Conservation (phyloP, 805 yeast genomes). For the Schwanniomyces vanrijiae region DNA sequence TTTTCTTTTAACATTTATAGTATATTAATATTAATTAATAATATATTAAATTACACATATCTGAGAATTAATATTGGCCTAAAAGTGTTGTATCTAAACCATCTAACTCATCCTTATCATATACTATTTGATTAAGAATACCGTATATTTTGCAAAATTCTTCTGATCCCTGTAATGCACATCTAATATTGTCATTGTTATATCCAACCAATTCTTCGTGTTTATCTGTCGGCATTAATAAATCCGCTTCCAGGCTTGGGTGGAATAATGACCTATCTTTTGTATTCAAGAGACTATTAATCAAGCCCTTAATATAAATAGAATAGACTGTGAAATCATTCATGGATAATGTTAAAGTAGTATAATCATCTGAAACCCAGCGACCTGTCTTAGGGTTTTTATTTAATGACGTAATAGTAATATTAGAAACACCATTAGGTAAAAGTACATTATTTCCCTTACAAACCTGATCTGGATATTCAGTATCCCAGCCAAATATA, state of each 20-base stretch:
- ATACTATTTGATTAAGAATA: background rate
- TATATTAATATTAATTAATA: background rate
- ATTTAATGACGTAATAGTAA: slow-evolving; percentile 15
- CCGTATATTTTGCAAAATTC: slow-evolving; percentile 31
- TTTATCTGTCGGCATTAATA: background rate
- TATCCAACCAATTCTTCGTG: slow-evolving; percentile 11
- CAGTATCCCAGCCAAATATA: slow-evolving; percentile 25
- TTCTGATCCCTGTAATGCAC: slow-evolving; percentile 27
- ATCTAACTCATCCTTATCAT: background rate
- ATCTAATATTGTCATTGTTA: slow-evolving; percentile 24
- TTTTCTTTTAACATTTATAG: too few species aligned
- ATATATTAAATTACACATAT: background rate
- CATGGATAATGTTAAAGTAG: slow-evolving; percentile 36
- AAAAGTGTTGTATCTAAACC: background rate
- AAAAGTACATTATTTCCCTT: slow-evolving; percentile 28
- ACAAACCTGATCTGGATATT: slow-evolving; percentile 24
- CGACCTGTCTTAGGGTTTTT: slow-evolving; percentile 6
- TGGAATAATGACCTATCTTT: slow-evolving; percentile 10
- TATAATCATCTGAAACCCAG: slow-evolving; percentile 18
- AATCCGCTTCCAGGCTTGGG: background rate
- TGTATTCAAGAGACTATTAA: slow-evolving; percentile 17
- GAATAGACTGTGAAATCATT: slow-evolving; percentile 37
- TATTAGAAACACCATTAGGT: slow-evolving; percentile 35
- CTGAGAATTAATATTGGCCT: background rate
- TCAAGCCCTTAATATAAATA: slow-evolving; percentile 32